These are phyloP conservation scores for Trichosporon faecale DNA, from an alignment of 1,284 basidiomycete species.

Conservation along the genomic window DNA sequence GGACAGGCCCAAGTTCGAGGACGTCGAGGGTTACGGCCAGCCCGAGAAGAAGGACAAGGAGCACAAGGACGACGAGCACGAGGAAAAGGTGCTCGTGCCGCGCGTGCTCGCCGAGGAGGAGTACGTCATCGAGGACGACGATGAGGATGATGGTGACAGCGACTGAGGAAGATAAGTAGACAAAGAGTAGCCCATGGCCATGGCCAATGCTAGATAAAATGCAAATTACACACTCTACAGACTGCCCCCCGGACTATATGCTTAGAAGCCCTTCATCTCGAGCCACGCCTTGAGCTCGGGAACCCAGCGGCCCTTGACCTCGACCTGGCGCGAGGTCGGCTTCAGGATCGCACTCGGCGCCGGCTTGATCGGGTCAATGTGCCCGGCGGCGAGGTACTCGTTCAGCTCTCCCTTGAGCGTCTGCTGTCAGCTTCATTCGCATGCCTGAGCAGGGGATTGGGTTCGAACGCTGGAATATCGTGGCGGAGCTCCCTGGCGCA, in stretches of 20 bases:
- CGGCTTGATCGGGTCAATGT: constrained; percentile 38
- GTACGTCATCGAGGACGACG: neutral
- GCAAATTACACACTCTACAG: constrained; percentile 9
- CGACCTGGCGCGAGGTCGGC: constrained; percentile 38
- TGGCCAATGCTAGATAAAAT: constrained; percentile 1
- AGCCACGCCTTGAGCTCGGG: constrained; percentile 42
- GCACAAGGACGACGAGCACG: constrained; percentile 5
- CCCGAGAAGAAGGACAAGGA: neutral
- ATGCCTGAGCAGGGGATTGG: too few relatives aligned
- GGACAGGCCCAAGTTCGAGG: constrained; percentile 5
- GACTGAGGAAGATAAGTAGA: neutral
- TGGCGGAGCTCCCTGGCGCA: too few relatives aligned
- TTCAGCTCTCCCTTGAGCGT: constrained; percentile 35
- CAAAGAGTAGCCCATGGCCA: neutral
- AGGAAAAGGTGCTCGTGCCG: neutral
- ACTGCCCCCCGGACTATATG: neutral
- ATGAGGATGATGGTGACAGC: neutral
- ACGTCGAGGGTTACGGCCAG: neutral
- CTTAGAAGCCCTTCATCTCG: constrained; percentile 38
- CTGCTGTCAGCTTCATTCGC: constrained; percentile 22
- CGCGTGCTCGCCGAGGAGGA: neutral
- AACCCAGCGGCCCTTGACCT: constrained; percentile 42
- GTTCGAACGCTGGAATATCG: too few relatives aligned
- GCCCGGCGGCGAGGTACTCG: constrained; percentile 31
- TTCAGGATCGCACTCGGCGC: constrained; percentile 32